Base-by-base conservation (phyloP, 495 filamentous ascomycete species). In the Aspergillus mulundensis region DNA sequence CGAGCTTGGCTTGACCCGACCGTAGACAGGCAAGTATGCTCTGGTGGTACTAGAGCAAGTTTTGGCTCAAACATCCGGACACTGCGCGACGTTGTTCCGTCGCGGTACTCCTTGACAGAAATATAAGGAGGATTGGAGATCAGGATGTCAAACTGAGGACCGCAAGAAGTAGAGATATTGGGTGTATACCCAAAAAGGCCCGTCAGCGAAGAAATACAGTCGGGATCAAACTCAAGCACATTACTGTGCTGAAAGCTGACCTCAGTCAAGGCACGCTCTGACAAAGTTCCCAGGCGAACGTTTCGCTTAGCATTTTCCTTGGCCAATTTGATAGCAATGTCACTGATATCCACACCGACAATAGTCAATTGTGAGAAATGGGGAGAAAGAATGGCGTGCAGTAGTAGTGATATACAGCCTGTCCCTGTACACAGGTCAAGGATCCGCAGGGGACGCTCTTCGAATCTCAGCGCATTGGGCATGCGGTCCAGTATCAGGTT, bases 81-180 rank as follows among this genome's bases (percentile, higher is more conserved):
- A 23, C 85, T 88, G 43, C 87, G 82, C 0, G 78, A 72, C 0
- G 87, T 91, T 0, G 75, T 81, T 3, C 74, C 78, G 11, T 65
- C 71, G 2, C 61, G 58, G 60, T 87, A 95, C 1, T 76, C 73
- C 0, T 49, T 16, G 0, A 67, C 65, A 11, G 91, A 93, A 45
- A 98, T 87, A 68, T 98, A 97, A 0, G 94, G 94, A 11, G 94
- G 94, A 69, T 98, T 98, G 5, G 87, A 84, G 30, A 91, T 82
- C 0, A 98, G 66, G n/a, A 98, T 64, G 59, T 95, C 88, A 54
- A 79, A 83, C 21, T 39, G 50, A 18, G 48, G 3, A 11, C 47
- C 15, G 7, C 48, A 36, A 49, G 40, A 28, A 30, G 24, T 19
- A 46, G 42, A 42, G 21, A 61, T 49, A 5, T 38, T 21, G 1